phyloP scores from a whole-genome alignment of 345 rosid genomes.

The Arabis hirsuta region DNA sequence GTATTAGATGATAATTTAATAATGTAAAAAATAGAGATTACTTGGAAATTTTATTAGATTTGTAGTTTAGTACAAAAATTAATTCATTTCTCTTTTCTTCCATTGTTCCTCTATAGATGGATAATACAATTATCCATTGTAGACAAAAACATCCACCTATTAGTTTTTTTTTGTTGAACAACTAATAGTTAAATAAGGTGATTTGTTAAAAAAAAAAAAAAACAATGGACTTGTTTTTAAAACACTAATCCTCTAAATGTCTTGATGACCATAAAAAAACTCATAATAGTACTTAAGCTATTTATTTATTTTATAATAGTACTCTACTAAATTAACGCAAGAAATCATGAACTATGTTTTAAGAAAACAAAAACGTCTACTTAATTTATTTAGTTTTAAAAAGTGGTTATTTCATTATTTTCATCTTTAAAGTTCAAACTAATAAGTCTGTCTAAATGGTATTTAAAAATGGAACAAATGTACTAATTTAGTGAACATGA shows the following conservation, averaged over 20 bases:
- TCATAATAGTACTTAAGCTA: not conserved
- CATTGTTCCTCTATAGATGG: too few relatives aligned
- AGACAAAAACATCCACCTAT: too few relatives aligned
- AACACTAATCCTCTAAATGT: not conserved
- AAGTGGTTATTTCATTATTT: not conserved
- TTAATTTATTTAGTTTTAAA: not conserved
- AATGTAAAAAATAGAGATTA: too few relatives aligned
- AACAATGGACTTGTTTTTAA: too few relatives aligned
- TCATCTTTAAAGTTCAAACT: constrained; percentile 2
- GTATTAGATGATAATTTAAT: too few relatives aligned
- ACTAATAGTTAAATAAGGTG: too few relatives aligned
- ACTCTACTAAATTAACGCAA: constrained; percentile 1
- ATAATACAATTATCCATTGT: too few relatives aligned
- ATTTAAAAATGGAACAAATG: constrained; percentile 17
- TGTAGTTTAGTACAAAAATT: too few relatives aligned
- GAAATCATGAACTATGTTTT: not conserved
- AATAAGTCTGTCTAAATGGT: not conserved
- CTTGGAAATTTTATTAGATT: too few relatives aligned
- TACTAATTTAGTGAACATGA: constrained; percentile 34
- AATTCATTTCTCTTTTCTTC: too few relatives aligned
- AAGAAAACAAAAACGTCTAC: not conserved
- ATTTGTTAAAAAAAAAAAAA: too few relatives aligned
- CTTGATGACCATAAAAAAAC: not conserved
- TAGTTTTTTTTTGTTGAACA: too few relatives aligned
- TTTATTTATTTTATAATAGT: not conserved